A percentile compares a stretch with the other conserved stretches of the same genome.
Conservation (phyloP, 257 asterid genomes). For the Fraxinus cuspidata region DNA sequence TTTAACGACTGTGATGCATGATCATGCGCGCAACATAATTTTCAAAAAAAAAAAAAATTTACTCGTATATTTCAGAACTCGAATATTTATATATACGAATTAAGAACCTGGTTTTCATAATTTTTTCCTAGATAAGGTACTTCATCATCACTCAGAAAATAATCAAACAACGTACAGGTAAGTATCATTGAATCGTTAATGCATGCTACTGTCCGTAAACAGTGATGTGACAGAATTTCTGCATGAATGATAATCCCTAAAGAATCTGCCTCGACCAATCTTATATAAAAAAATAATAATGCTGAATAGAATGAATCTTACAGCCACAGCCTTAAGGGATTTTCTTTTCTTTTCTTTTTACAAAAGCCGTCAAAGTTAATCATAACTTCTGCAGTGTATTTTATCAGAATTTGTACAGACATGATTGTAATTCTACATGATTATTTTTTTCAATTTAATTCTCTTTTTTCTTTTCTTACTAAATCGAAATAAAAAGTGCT, state of each 20-base stretch:
- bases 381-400: not conserved
- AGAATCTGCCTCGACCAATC: not conserved
- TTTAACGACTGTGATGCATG: too few relatives aligned
- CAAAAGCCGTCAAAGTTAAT: slow-evolving; percentile 4
- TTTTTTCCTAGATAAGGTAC: too few relatives aligned
- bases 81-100: too few relatives aligned
- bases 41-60: too few relatives aligned
- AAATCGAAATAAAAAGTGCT: not conserved
- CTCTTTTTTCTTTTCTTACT: not conserved
- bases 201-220: not conserved
- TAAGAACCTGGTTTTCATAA: too few relatives aligned
- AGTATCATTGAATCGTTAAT: not conserved
- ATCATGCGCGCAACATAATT: too few relatives aligned
- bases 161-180: not conserved
- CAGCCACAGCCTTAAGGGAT: not conserved
- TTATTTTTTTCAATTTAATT: not conserved
- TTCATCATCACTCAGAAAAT: not conserved
- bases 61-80: too few relatives aligned
- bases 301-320: slow-evolving; percentile 3
- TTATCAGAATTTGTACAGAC: not conserved
- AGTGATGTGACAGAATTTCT: not conserved
- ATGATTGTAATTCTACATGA: not conserved
- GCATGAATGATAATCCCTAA: not conserved
- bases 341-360: not conserved
- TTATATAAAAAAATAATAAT: not conserved